These are phyloP conservation scores for Colletotrichum sp. DNA, from an alignment of 2,329 filamentous ascomycete species.

Conservation along the genomic window DNA sequence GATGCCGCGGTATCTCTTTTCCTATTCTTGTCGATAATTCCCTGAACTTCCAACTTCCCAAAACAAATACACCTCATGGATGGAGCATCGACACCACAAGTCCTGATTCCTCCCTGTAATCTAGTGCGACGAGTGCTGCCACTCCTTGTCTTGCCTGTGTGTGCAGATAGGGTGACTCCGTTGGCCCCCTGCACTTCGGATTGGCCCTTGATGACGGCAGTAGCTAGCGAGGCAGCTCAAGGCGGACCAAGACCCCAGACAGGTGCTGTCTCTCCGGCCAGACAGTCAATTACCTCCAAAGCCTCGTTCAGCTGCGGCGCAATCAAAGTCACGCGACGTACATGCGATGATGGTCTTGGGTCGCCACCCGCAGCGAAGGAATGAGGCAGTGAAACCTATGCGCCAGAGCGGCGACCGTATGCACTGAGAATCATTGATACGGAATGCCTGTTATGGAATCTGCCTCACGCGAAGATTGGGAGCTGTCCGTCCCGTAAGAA, in stretches of 20 bases:
- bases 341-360: not conserved
- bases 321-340: not conserved
- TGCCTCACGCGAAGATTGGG: not conserved
- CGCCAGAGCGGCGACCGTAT: not conserved
- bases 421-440: not conserved
- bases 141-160: not conserved
- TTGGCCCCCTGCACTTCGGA: not conserved
- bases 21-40: not conserved
- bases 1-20: not conserved
- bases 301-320: not conserved
- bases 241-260: not conserved
- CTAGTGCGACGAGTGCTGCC: not conserved
- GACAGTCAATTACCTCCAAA: not conserved
- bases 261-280: not conserved
- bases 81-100: not conserved
- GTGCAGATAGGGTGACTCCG: not conserved
- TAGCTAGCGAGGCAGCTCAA: not conserved
- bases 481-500: not conserved
- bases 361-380: not conserved
- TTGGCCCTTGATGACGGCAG: not conserved
- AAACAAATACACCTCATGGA: not conserved
- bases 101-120: not conserved
- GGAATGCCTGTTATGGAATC: not conserved
- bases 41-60: not conserved
- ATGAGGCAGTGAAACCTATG: not conserved